Conservation (phyloP, 2,329 filamentous ascomycete genomes). For the Elsinoe fawcettii region DNA sequence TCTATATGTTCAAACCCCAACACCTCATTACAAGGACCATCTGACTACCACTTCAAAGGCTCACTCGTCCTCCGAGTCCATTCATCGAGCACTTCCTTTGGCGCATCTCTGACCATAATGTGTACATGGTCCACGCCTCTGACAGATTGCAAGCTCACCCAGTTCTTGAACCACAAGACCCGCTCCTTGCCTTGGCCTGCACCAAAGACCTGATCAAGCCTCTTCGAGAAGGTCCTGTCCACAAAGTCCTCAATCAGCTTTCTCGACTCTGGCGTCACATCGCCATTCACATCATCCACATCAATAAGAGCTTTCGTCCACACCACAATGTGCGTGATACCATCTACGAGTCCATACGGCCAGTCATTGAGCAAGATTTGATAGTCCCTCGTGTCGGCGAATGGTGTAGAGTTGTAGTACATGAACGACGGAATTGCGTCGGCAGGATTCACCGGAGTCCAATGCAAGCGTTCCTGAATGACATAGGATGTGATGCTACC, state of each 20-base stretch:
- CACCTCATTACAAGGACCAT: too few relatives aligned
- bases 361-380: conserved; percentile 55
- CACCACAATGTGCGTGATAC: conserved; percentile 50
- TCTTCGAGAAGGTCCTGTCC: conserved; percentile 40
- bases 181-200: conserved; percentile 32
- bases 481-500: conserved; percentile 52
- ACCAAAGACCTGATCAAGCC: conserved; percentile 27
- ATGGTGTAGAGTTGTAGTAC: conserved; percentile 43
- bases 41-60: conserved; percentile 1
- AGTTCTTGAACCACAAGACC: conserved; percentile 60
- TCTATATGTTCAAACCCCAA: background rate
- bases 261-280: conserved; percentile 45
- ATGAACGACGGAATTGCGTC: conserved; percentile 31
- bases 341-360: conserved; percentile 51
- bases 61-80: conserved; percentile 22
- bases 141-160: conserved; percentile 53
- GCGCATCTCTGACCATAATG: conserved; percentile 44
- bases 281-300: conserved; percentile 39
- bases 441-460: conserved; percentile 32
- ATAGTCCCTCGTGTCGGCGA: conserved; percentile 48
- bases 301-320: conserved; percentile 49
- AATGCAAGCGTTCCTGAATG: conserved; percentile 47
- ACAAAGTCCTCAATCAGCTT: conserved; percentile 44
- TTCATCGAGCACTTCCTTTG: conserved; percentile 26
- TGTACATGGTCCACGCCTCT: conserved; percentile 51